Conservation (phyloP, 192 early-diverging fungal genomes). For the Coemansia sp. region DNA sequence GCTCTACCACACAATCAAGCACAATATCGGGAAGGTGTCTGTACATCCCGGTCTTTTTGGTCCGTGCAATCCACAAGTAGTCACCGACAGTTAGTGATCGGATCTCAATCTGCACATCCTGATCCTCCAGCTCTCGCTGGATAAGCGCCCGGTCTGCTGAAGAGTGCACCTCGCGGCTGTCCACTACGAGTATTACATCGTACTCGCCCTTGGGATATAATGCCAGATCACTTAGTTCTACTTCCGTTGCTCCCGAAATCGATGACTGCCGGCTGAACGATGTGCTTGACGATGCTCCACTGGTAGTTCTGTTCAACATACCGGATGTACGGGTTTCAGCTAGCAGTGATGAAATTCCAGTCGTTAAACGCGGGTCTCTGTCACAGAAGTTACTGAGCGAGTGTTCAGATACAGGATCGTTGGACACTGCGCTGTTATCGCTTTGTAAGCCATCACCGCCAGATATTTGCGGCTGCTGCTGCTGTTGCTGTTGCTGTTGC, state of each 20-base stretch:
- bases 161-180: constrained; percentile 78
- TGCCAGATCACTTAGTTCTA: constrained; percentile 25
- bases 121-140: constrained; percentile 60
- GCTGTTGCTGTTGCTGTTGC: not conserved
- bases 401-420: not conserved
- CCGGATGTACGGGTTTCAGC: not conserved
- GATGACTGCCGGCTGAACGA: constrained; percentile 43
- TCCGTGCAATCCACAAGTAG: constrained; percentile 82
- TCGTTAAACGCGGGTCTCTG: not conserved
- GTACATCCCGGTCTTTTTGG: constrained; percentile 23
- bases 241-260: constrained; percentile 6
- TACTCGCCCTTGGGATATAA: constrained; percentile 32
- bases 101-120: constrained; percentile 49
- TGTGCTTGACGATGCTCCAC: constrained; percentile 7
- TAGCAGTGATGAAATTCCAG: not conserved
- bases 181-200: constrained; percentile 70
- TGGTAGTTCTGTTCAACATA: constrained; percentile 7
- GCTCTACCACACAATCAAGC: constrained; percentile 83
- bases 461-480: too few species aligned
- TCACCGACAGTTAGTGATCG: constrained; percentile 82
- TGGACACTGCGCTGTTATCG: not conserved
- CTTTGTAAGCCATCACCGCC: not conserved
- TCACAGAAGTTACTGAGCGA: constrained; percentile 2
- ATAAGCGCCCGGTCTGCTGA: constrained; percentile 72
- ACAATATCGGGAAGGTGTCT: constrained; percentile 62